phyloP scores from a whole-genome alignment of 208 protist species.

The Novymonas esmeraldas region DNA sequence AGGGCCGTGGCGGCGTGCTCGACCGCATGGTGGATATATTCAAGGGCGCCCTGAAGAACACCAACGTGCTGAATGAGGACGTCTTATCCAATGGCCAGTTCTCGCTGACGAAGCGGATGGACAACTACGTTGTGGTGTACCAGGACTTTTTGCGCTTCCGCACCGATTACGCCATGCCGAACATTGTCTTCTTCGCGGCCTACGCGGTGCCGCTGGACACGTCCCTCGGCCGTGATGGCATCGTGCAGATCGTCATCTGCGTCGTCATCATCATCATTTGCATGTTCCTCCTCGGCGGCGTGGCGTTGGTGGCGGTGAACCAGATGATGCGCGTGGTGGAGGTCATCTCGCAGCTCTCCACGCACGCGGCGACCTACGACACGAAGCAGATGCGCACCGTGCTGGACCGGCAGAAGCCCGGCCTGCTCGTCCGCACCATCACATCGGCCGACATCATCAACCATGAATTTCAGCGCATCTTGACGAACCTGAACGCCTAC shows the following conservation, averaged over 20 bases:
- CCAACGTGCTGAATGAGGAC: constrained; percentile 3
- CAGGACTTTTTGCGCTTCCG: constrained; percentile 52
- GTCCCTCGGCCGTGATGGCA: constrained; percentile 31
- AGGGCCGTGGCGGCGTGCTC: constrained; percentile 8
- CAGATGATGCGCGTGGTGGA: constrained; percentile 53
- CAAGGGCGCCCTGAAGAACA: neutral
- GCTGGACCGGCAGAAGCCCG: constrained; percentile 26
- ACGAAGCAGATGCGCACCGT: constrained; percentile 49
- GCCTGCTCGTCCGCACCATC: constrained; percentile 16
- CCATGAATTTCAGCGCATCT: constrained; percentile 57
- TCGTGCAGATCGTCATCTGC: constrained; percentile 56
- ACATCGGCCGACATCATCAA: constrained; percentile 34
- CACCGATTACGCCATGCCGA: neutral
- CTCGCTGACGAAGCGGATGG: constrained; percentile 16
- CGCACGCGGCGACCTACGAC: constrained; percentile 59
- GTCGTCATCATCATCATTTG: constrained; percentile 55
- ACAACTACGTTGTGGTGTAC: constrained; percentile 37
- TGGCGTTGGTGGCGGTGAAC: constrained; percentile 39
- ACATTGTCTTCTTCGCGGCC: constrained; percentile 53
- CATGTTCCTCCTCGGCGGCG: constrained; percentile 48
- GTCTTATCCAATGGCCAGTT: constrained; percentile 8
- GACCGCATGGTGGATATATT: constrained; percentile 38
- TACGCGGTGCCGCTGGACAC: constrained; percentile 47
- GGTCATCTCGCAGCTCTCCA: constrained; percentile 55
- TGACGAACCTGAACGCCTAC: constrained; percentile 55